These are phyloP conservation scores for Mycena galericulata DNA, from an alignment of 768 basidiomycete species.

Conservation along the genomic window DNA sequence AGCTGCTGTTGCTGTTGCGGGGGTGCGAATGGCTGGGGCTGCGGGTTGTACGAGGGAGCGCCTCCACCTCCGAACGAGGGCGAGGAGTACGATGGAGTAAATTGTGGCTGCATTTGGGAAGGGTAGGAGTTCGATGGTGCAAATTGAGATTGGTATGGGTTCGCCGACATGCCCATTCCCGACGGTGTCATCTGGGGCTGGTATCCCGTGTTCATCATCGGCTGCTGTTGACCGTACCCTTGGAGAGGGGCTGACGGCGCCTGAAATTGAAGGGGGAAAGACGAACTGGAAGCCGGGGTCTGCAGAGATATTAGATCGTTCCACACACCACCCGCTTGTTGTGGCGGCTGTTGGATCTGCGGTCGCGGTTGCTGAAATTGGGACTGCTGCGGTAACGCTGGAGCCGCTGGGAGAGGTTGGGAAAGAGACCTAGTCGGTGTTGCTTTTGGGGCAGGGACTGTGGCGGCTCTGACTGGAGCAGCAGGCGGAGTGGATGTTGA, in stretches of 20 bases:
- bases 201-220: slow-evolving; percentile 41
- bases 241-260: slow-evolving; percentile 48
- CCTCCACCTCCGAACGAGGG: slow-evolving; percentile 6
- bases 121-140: slow-evolving; percentile 8
- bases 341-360: slow-evolving; percentile 35
- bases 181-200: slow-evolving; percentile 45
- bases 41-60: slow-evolving; percentile 33
- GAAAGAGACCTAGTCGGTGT: slow-evolving; percentile 40
- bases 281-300: slow-evolving; percentile 56
- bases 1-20: slow-evolving; percentile 38
- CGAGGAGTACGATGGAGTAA: slow-evolving; percentile 18
- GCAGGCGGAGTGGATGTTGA: slow-evolving; percentile 36
- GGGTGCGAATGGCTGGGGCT: slow-evolving; percentile 47
- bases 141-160: slow-evolving; percentile 25
- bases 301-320: slow-evolving; percentile 67
- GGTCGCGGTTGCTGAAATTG: slow-evolving; percentile 1
- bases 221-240: slow-evolving; percentile 52
- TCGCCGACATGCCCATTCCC: slow-evolving; percentile 29
- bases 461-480: slow-evolving; percentile 39
- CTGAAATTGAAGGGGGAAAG: slow-evolving; percentile 65
- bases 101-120: slow-evolving; percentile 26
- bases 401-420: slow-evolving; percentile 29
- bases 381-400: slow-evolving; percentile 35
- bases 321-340: slow-evolving; percentile 61
- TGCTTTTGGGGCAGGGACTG: slow-evolving; percentile 21